Percentiles rank a stretch among this genome's conserved stretches.
Conservation (phyloP, 1,139 yeast genomes). For the Blastobotrys capitulatus region DNA sequence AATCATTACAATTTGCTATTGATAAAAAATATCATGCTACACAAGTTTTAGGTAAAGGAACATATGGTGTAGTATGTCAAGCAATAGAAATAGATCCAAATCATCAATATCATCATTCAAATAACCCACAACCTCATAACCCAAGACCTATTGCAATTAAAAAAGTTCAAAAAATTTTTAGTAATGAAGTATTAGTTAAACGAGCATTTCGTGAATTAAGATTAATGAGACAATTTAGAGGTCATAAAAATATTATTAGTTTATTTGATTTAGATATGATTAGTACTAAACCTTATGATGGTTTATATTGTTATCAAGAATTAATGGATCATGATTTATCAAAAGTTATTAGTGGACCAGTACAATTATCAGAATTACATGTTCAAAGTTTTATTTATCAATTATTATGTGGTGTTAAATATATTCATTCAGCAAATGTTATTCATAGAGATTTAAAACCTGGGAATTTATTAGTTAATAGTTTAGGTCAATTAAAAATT, state of each 20-base stretch:
- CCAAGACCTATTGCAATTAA: slow-evolving; percentile 58
- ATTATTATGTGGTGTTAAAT: slow-evolving; percentile 70
- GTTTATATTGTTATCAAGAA: slow-evolving; percentile 81
- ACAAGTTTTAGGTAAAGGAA: slow-evolving; percentile 71
- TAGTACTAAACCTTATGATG: slow-evolving; percentile 62
- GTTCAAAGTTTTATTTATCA: slow-evolving; percentile 73
- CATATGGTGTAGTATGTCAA: slow-evolving; percentile 83
- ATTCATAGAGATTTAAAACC: slow-evolving; percentile 85
- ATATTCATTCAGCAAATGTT: slow-evolving; percentile 69
- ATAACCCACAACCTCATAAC: background rate
- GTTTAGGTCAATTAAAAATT: slow-evolving; percentile 65
- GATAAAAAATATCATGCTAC: slow-evolving; percentile 58
- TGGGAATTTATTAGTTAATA: slow-evolving; percentile 71
- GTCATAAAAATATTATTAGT: slow-evolving; percentile 52
- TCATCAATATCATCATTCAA: background rate
- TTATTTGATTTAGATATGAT: slow-evolving; percentile 71
- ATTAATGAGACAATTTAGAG: slow-evolving; percentile 82
- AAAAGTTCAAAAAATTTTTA: slow-evolving; percentile 82
- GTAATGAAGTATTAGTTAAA: slow-evolving; percentile 81
- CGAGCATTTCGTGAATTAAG: slow-evolving; percentile 86
- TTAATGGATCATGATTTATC: slow-evolving; percentile 76
- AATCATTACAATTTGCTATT: slow-evolving; percentile 46
- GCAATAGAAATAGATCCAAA: slow-evolving; percentile 46
- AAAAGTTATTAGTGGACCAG: slow-evolving; percentile 61
- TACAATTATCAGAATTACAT: slow-evolving; percentile 78